Conservation (phyloP, 352 stramenopile genomes). For the Globisporangium solare region DNA sequence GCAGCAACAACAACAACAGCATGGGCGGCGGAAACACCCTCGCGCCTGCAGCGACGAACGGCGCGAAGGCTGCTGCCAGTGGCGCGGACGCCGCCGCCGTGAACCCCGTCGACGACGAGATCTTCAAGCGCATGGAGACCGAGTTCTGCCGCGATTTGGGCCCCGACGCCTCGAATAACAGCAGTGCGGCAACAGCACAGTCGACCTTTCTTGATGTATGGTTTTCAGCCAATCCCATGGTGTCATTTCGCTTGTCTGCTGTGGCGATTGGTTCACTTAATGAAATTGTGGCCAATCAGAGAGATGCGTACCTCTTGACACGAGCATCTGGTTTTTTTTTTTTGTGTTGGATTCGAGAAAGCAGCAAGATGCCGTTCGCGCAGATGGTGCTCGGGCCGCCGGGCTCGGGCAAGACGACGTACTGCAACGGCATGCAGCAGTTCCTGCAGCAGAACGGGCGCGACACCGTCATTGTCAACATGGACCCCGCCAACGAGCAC, state of each 20-base stretch:
- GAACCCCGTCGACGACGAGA: constrained; percentile 40
- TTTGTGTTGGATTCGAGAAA: not conserved
- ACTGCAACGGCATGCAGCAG: constrained; percentile 98
- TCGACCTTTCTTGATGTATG: constrained; percentile 1
- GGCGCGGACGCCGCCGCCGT: not conserved
- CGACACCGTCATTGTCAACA: constrained; percentile 92
- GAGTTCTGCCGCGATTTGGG: constrained; percentile 73
- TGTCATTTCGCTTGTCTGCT: not conserved
- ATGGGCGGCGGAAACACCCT: not conserved
- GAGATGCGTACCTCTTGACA: not conserved
- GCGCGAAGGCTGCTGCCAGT: not conserved
- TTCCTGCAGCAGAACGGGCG: constrained; percentile 70
- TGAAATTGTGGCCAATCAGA: constrained; percentile 6
- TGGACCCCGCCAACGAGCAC: constrained; percentile 97
- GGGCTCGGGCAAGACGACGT: constrained; percentile 96
- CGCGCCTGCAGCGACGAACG: not conserved
- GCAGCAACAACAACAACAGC: constrained; percentile 6
- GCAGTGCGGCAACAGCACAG: constrained; percentile 1
- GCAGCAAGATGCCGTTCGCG: constrained; percentile 56
- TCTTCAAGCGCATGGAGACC: constrained; percentile 75
- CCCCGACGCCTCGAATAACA: constrained; percentile 29
- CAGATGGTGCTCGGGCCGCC: constrained; percentile 73
- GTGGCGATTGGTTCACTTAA: not conserved
- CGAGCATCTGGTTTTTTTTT: not conserved
- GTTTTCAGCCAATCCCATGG: not conserved